Evolutionary conservation across 2,329 filamentous ascomycete genomes (phyloP).

Genomic region (Onygenales sp.): DNA sequence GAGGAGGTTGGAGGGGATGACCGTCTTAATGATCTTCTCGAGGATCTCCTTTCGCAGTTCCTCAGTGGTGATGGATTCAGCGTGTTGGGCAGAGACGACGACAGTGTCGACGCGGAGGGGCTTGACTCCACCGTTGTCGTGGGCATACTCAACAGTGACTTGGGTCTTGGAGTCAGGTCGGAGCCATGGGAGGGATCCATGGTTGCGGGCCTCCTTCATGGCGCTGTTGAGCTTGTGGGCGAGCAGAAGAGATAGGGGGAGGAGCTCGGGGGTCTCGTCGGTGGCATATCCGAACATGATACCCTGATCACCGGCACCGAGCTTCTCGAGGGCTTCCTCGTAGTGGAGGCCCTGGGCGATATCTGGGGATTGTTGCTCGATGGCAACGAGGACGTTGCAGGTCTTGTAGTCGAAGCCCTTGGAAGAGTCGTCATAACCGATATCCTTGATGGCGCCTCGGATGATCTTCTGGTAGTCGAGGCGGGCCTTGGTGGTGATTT

Average conservation of each 20-base stretch:
- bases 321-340: constrained; percentile 92
- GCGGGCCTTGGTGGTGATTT: constrained; percentile 93
- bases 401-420: constrained; percentile 99
- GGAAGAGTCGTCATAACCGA: constrained; percentile 90
- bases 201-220: constrained; percentile 80
- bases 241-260: constrained; percentile 86
- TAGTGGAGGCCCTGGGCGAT: constrained; percentile 99
- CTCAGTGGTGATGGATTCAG: constrained; percentile 78
- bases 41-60: constrained; percentile 86
- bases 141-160: constrained; percentile 97
- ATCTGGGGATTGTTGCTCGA: constrained; percentile 98
- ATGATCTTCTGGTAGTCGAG: constrained; percentile 98
- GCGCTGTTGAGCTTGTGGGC: constrained; percentile 95
- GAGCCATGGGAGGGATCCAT: constrained; percentile 85
- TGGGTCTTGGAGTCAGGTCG: constrained; percentile 99
- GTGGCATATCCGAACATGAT: constrained; percentile 99
- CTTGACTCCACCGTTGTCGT: constrained; percentile 88
- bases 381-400: constrained; percentile 94
- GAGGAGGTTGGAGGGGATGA: constrained; percentile 85
- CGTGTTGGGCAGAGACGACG: constrained; percentile 93
- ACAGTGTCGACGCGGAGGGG: constrained; percentile 92
- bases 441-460: constrained; percentile 91
- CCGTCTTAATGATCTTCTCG: constrained; percentile 94
- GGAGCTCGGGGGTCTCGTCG: constrained; percentile 95
- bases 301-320: constrained; percentile 98